Percentiles rank a stretch among this genome's conserved stretches.
Evolutionary conservation across 495 filamentous ascomycete genomes (phyloP).

Genomic region (Extremus antarcticus): DNA sequence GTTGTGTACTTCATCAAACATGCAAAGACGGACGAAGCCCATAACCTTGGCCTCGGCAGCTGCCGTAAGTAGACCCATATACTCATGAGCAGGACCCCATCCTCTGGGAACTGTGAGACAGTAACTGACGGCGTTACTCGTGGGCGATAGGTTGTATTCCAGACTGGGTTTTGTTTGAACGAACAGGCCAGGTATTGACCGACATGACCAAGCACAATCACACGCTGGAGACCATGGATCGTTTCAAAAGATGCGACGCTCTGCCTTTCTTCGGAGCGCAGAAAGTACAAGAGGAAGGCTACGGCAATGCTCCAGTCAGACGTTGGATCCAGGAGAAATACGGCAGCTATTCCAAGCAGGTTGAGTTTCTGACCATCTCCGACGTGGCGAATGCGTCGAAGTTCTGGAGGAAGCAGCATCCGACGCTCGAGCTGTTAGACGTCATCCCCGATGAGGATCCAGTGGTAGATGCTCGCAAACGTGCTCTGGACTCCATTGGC

Average conservation of each 20-base stretch:
- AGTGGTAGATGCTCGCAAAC: not conserved
- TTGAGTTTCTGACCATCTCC: not conserved
- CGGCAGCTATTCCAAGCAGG: not conserved
- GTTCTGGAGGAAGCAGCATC: not conserved
- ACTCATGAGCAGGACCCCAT: too few relatives aligned
- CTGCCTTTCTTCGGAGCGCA: not conserved
- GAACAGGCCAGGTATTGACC: not conserved
- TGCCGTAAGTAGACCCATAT: too few relatives aligned
- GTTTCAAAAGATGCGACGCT: not conserved
- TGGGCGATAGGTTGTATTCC: too few relatives aligned
- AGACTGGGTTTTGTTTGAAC: not conserved
- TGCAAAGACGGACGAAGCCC: constrained; percentile 1
- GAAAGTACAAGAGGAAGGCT: not conserved
- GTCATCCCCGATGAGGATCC: not conserved
- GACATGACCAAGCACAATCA: not conserved
- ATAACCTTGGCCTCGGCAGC: not conserved
- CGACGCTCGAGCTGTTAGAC: not conserved
- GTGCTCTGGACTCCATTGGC: not conserved
- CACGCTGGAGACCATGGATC: not conserved
- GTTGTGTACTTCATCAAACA: not conserved
- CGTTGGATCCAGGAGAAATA: not conserved
- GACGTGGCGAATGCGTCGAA: not conserved
- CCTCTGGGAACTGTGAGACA: too few relatives aligned
- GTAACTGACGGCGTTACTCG: too few relatives aligned
- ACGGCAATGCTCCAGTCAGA: not conserved